These are phyloP conservation scores for Arthrinium phaeospermum DNA, from an alignment of 2,329 filamentous ascomycete genomes.

Conservation along the genomic window DNA sequence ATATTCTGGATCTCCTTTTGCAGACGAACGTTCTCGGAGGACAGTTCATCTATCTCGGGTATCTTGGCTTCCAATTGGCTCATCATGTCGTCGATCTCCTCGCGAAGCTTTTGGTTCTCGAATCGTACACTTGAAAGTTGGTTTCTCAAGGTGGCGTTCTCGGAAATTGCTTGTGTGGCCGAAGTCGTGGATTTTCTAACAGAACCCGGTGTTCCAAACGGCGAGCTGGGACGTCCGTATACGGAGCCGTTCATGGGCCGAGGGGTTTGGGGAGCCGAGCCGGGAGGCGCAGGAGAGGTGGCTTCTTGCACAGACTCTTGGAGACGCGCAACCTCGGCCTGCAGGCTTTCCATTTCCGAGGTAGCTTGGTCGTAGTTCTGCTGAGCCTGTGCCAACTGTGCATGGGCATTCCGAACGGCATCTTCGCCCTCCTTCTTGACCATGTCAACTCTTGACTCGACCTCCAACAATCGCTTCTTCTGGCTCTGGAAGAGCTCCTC, in stretches of 20 bases:
- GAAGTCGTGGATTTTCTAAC: slow-evolving; percentile 65
- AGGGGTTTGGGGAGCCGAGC: slow-evolving; percentile 65
- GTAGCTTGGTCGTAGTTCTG: slow-evolving; percentile 53
- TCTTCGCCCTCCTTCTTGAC: slow-evolving; percentile 71
- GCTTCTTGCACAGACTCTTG: slow-evolving; percentile 52
- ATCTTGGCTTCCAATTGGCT: slow-evolving; percentile 82
- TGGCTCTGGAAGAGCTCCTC: slow-evolving; percentile 77
- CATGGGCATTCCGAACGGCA: slow-evolving; percentile 59
- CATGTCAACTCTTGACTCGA: slow-evolving; percentile 67
- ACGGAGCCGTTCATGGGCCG: slow-evolving; percentile 60
- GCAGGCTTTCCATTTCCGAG: slow-evolving; percentile 55
- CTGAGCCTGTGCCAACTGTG: slow-evolving; percentile 62
- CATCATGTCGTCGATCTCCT: slow-evolving; percentile 85
- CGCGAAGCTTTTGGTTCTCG: slow-evolving; percentile 74
- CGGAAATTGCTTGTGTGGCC: slow-evolving; percentile 67
- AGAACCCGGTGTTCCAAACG: slow-evolving; percentile 63
- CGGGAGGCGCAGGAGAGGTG: slow-evolving; percentile 43
- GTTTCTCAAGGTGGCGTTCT: slow-evolving; percentile 71
- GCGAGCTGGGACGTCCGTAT: slow-evolving; percentile 60
- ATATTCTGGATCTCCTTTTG: slow-evolving; percentile 83
- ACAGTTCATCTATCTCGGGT: slow-evolving; percentile 86
- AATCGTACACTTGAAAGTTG: slow-evolving; percentile 77
- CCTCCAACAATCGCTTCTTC: slow-evolving; percentile 71
- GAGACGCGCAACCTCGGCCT: slow-evolving; percentile 59
- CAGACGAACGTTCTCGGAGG: slow-evolving; percentile 79